phyloP scores from a whole-genome alignment of 225 moss, liverwort and hornwort genomes.

The Takakia lepidozioides region DNA sequence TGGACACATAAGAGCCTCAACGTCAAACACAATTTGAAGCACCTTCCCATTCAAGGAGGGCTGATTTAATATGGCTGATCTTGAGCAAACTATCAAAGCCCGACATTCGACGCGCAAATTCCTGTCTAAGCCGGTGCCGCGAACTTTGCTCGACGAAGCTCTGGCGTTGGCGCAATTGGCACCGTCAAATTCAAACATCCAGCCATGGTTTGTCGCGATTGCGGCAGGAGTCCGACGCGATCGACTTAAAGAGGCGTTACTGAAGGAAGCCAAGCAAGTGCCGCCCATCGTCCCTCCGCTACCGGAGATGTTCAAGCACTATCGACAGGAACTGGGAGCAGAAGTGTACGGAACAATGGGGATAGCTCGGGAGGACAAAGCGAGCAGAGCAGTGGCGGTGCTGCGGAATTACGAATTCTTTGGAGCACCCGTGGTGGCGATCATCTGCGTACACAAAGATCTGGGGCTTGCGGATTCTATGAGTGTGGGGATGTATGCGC shows the following conservation, averaged over 20 bases:
- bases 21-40: not conserved
- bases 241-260: conserved; percentile 18
- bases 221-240: conserved; percentile 26
- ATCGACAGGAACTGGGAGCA: conserved; percentile 33
- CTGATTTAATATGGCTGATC: conserved; percentile 4
- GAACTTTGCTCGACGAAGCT: conserved; percentile 25
- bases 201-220: conserved; percentile 44
- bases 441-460: conserved; percentile 32
- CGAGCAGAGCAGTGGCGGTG: conserved; percentile 24
- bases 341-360: conserved; percentile 30
- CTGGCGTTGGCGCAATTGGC: conserved; percentile 37
- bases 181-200: conserved; percentile 54
- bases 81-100: conserved; percentile 21
- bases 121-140: conserved; percentile 31
- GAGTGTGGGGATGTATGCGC: conserved; percentile 51
- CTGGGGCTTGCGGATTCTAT: conserved; percentile 31
- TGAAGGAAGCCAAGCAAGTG: conserved; percentile 16
- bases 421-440: conserved; percentile 41
- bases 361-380: conserved; percentile 29
- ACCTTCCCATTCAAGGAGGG: not conserved
- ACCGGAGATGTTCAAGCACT: conserved; percentile 35
- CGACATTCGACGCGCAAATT: conserved; percentile 47
- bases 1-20: not conserved
- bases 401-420: conserved; percentile 50
- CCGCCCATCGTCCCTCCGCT: conserved; percentile 19